These are phyloP conservation scores for Lomentospora prolificans DNA, from an alignment of 2,329 filamentous ascomycete genomes.

Conservation along the genomic window DNA sequence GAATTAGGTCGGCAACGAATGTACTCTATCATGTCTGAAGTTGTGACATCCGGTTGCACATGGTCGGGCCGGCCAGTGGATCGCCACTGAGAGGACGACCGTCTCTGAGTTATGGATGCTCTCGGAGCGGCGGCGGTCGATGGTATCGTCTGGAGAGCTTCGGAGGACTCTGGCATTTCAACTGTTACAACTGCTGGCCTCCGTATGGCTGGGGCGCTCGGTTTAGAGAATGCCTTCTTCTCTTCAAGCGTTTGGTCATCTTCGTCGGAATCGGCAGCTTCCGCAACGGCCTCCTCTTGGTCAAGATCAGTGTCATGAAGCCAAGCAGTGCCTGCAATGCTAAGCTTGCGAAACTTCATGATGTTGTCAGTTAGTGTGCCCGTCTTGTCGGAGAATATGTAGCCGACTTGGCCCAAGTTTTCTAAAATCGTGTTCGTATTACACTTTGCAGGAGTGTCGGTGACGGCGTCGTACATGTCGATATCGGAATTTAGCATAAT, in stretches of 20 bases:
- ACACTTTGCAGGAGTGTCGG: conserved; percentile 77
- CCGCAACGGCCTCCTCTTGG: conserved; percentile 21
- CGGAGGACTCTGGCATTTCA: conserved; percentile 2
- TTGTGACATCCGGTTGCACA: conserved; percentile 49
- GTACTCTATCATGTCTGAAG: conserved; percentile 67
- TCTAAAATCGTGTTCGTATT: conserved; percentile 94
- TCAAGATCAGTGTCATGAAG: conserved; percentile 65
- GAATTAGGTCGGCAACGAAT: conserved; percentile 67
- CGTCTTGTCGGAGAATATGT: conserved; percentile 91
- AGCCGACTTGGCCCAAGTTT: conserved; percentile 81
- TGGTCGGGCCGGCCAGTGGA: conserved; percentile 38
- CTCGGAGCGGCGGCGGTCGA: background rate
- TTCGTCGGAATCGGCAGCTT: conserved; percentile 13
- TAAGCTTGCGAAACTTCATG: conserved; percentile 92
- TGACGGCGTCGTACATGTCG: conserved; percentile 81
- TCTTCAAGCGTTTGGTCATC: conserved; percentile 13
- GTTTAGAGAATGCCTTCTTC: conserved; percentile 13
- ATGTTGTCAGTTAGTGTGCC: conserved; percentile 89
- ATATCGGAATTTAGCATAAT: conserved; percentile 70
- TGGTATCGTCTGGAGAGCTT: background rate
- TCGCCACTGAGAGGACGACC: conserved; percentile 40
- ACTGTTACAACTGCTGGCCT: background rate
- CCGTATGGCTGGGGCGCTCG: background rate
- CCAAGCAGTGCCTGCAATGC: conserved; percentile 82
- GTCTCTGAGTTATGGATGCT: conserved; percentile 1